phyloP scores from a whole-genome alignment of 345 rosid genomes.

The Barbarea vulgaris region DNA sequence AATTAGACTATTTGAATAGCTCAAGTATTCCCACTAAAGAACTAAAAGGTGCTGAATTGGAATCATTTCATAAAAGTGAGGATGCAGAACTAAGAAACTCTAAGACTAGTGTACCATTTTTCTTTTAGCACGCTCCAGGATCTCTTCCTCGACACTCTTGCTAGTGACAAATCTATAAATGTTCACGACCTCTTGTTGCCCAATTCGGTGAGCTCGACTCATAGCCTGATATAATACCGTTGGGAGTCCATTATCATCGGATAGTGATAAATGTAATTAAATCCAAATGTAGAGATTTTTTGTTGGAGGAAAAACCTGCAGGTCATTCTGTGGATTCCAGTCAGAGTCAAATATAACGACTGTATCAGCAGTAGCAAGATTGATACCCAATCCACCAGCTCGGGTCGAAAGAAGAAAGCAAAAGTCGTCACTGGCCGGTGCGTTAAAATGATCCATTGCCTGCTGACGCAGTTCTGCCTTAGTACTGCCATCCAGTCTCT shows the following conservation, averaged over 20 bases:
- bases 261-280: slow-evolving; percentile 9
- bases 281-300: not conserved
- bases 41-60: not conserved
- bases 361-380: slow-evolving; percentile 98
- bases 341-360: slow-evolving; percentile 99
- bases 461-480: slow-evolving; percentile 98
- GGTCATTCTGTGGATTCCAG: slow-evolving; percentile 99
- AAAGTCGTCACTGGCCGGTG: slow-evolving; percentile 98
- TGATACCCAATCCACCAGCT: slow-evolving; percentile 99
- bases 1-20: not conserved
- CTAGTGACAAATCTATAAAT: slow-evolving; percentile 98
- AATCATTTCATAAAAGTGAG: slow-evolving; percentile 13
- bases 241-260: slow-evolving; percentile 16
- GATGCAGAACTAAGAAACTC: slow-evolving; percentile 20
- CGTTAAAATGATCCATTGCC: slow-evolving; percentile 99
- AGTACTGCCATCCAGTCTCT: slow-evolving; percentile 99
- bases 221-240: slow-evolving; percentile 68
- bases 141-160: slow-evolving; percentile 99
- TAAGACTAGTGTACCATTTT: slow-evolving; percentile 70
- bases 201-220: slow-evolving; percentile 99
- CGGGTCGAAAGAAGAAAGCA: slow-evolving; percentile 99
- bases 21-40: not conserved
- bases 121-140: slow-evolving; percentile 96
- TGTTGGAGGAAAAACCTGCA: slow-evolving; percentile 60
- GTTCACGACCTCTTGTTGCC: slow-evolving; percentile 98